phyloP scores from a whole-genome alignment of 1,284 basidiomycete species.

The Puccinia polysora region DNA sequence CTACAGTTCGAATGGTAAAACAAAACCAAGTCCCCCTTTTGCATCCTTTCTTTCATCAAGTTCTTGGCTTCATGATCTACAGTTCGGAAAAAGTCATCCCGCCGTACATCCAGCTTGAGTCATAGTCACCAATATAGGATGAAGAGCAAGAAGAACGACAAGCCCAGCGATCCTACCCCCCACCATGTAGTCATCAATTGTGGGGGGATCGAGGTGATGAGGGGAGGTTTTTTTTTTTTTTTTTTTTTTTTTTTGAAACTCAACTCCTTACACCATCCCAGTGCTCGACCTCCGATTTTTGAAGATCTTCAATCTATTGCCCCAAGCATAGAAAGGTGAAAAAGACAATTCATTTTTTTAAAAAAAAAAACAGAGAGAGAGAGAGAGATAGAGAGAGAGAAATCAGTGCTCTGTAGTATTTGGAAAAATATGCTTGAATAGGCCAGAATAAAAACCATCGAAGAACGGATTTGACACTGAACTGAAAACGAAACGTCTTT shows the following conservation, averaged over 20 bases:
- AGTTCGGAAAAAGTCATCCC: background rate
- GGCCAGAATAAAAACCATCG: background rate
- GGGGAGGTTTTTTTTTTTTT: background rate
- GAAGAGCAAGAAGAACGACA: background rate
- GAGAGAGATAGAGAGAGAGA: no score
- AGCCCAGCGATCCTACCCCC: background rate
- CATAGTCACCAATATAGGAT: background rate
- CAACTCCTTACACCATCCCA: conserved; percentile 39
- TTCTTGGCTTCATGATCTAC: conserved; percentile 77
- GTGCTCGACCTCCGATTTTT: conserved; percentile 8
- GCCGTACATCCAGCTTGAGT: background rate
- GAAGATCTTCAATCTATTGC: background rate
- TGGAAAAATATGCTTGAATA: no score
- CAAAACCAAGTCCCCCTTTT: conserved; percentile 65
- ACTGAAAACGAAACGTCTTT: conserved; percentile 34
- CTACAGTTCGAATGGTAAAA: conserved; percentile 88
- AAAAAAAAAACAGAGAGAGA: no score
- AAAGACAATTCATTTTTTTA: background rate
- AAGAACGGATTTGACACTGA: background rate
- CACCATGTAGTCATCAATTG: background rate
- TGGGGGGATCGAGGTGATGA: background rate
- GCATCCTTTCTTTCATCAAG: conserved; percentile 81
- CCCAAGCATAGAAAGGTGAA: background rate
- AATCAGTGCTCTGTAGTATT: no score
- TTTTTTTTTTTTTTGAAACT: background rate